Evolutionary conservation across 495 filamentous ascomycete species (phyloP), one percentile per base, ranked within the genome.

Genomic region (Pseudevernia furfuracea): DNA sequence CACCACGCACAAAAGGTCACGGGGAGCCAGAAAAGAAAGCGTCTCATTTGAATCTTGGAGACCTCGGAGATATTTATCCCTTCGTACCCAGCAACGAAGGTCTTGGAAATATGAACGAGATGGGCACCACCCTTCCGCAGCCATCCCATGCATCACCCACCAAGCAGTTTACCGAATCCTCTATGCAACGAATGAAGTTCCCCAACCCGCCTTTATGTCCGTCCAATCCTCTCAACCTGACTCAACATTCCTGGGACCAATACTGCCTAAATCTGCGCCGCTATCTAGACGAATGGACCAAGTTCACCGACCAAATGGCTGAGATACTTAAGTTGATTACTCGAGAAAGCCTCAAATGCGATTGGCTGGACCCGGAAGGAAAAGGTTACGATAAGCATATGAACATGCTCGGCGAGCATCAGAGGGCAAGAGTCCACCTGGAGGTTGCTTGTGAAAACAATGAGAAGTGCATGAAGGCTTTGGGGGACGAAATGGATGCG

Each of bases 211-310:
- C 92, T 0, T 80, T 79, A 62, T 81, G 79, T 6, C 83, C 83
- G 2, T 74, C 74, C 17, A 69, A 77, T 0, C 73, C 78, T 56
- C 74, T 17, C 55, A 72, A 8, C 61, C 67, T 52, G 57, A 75
- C 76, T 5, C 74, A 75, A 7, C 67, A 76, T 0, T 77, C 80
- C 17, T 90, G 84, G 81, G 73, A 77, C 23, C 77, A 74, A 11
- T 94, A 92, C 70, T 76, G 85, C 4, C 72, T 73, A 1, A 76
- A 81, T 15, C 90, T 95, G 78, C 73, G 79, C 21, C 67, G 70
- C 2, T 96, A 96, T 74, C 80, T 92, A 74, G 71, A 71, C n/a
- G 81, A 83, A 28, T 96, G 86, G 85, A 81, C 83, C 59, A 68
- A 61, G 0, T 94, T 87, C 74, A 86, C 88, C 68, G 75, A 74